Conservation (phyloP, 371 early-diverging fungal genomes). For the Rhizopus arrhizus region DNA sequence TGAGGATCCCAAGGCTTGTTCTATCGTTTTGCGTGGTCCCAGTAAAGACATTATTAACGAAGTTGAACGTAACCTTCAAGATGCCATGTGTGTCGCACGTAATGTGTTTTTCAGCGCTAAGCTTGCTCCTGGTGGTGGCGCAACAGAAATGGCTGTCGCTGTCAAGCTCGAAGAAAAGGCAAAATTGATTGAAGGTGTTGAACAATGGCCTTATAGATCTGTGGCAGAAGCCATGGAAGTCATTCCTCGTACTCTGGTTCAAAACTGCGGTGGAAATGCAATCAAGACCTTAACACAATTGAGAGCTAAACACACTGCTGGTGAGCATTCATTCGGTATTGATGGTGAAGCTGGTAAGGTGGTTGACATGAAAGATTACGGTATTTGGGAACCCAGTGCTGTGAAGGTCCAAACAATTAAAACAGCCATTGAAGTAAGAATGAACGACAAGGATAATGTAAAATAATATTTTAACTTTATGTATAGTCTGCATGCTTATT, state of each 20-base stretch:
- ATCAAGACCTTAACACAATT: slow-evolving; percentile 93
- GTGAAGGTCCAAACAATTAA: slow-evolving; percentile 99
- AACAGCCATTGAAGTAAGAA: slow-evolving; percentile 94
- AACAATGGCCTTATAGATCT: slow-evolving; percentile 96
- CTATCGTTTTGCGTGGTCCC: slow-evolving; percentile 97
- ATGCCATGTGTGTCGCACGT: slow-evolving; percentile 99
- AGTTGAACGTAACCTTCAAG: slow-evolving; percentile 99
- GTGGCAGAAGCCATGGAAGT: slow-evolving; percentile 97
- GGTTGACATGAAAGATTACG: slow-evolving; percentile 95
- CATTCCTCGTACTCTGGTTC: slow-evolving; percentile 97
- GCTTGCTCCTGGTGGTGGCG: slow-evolving; percentile 98
- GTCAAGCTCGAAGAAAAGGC: slow-evolving; percentile 89
- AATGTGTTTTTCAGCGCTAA: slow-evolving; percentile 95
- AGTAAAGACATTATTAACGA: slow-evolving; percentile 99
- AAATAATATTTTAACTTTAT: slow-evolving; percentile 7
- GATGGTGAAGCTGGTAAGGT: slow-evolving; percentile 96
- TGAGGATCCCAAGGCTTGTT: slow-evolving; percentile 98
- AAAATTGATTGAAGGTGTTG: slow-evolving; percentile 87
- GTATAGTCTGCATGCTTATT: slow-evolving; percentile 84
- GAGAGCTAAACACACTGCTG: slow-evolving; percentile 94
- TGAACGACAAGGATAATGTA: background rate
- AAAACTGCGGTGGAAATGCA: slow-evolving; percentile 98
- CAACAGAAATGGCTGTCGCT: slow-evolving; percentile 99
- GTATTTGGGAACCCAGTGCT: slow-evolving; percentile 99
- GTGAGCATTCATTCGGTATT: slow-evolving; percentile 89